These are phyloP conservation scores for Calonectria henricotiae DNA, from an alignment of 2,329 filamentous ascomycete genomes.

Conservation along the genomic window DNA sequence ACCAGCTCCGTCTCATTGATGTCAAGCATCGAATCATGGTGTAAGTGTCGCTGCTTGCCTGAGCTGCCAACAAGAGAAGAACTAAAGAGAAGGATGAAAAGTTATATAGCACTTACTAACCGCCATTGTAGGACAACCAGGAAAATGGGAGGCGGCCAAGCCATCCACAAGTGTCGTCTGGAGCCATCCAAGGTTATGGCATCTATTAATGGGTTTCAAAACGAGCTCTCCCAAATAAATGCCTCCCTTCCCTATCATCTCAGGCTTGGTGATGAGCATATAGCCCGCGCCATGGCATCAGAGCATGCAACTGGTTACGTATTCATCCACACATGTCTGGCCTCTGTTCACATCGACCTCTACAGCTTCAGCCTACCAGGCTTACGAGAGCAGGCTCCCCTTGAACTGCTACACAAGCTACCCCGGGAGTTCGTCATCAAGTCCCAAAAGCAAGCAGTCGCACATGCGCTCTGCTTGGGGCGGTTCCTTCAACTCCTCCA, in stretches of 20 bases:
- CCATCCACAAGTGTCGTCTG: slow-evolving; percentile 44
- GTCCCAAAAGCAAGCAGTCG: slow-evolving; percentile 60
- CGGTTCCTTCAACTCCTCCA: slow-evolving; percentile 59
- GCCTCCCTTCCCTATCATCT: slow-evolving; percentile 56
- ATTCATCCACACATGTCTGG: slow-evolving; percentile 59
- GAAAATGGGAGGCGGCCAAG: slow-evolving; percentile 47
- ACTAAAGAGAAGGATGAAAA: not conserved
- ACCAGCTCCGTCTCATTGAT: slow-evolving; percentile 58
- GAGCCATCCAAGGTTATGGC: slow-evolving; percentile 61
- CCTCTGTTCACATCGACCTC: slow-evolving; percentile 59
- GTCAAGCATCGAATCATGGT: slow-evolving; percentile 59
- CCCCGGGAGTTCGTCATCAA: slow-evolving; percentile 58
- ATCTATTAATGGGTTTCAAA: slow-evolving; percentile 58
- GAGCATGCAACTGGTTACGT: slow-evolving; percentile 57
- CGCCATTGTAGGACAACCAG: slow-evolving; percentile 48
- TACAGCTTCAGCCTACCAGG: slow-evolving; percentile 61
- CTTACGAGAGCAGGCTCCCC: slow-evolving; percentile 54
- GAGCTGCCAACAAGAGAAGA: not conserved
- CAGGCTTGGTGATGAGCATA: slow-evolving; percentile 57
- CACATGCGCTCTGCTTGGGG: slow-evolving; percentile 58
- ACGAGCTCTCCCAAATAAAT: slow-evolving; percentile 58
- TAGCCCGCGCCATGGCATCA: slow-evolving; percentile 54
- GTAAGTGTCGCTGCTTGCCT: slow-evolving; percentile 47
- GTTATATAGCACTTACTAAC: not conserved
- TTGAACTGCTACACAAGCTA: slow-evolving; percentile 56